phyloP scores from a whole-genome alignment of 371 early-diverging fungal species.

The Syncephalastrum racemosum region DNA sequence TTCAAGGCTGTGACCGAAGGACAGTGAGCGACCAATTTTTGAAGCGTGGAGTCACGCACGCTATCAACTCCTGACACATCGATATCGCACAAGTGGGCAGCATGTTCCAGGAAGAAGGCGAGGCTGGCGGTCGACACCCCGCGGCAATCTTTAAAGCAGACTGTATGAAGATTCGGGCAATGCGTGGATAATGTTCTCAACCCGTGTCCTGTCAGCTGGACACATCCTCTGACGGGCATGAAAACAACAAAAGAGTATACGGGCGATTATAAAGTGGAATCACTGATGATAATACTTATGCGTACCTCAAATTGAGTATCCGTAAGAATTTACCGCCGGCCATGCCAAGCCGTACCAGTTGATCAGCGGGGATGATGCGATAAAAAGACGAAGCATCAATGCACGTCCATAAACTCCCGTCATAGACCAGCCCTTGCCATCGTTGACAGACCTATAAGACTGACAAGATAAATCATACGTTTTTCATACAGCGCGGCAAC shows the following conservation, averaged over 20 bases:
- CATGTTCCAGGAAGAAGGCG: constrained; percentile 37
- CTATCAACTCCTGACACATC: constrained; percentile 50
- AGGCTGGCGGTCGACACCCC: constrained; percentile 49
- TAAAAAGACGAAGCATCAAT: constrained; percentile 52
- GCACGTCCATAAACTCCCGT: constrained; percentile 54
- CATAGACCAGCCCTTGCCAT: constrained; percentile 51
- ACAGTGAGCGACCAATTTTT: constrained; percentile 30
- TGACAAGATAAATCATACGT: not conserved
- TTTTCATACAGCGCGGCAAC: not conserved
- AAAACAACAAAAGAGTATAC: constrained; percentile 3
- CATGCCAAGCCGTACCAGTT: constrained; percentile 40
- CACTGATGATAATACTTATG: not conserved
- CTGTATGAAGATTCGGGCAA: constrained; percentile 53
- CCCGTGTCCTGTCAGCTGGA: constrained; percentile 52
- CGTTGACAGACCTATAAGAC: constrained; percentile 33
- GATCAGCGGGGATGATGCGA: constrained; percentile 48
- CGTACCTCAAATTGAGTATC: constrained; percentile 55
- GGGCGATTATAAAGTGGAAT: not conserved
- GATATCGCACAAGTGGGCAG: constrained; percentile 33
- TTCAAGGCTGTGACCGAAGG: constrained; percentile 44
- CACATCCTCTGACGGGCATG: constrained; percentile 46
- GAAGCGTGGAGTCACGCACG: constrained; percentile 48
- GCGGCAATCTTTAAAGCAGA: constrained; percentile 54
- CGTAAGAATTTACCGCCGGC: constrained; percentile 53
- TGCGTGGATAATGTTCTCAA: constrained; percentile 46